Evolutionary conservation across 495 filamentous ascomycete genomes (phyloP).

Genomic region (Talaromyces nanjingensis): DNA sequence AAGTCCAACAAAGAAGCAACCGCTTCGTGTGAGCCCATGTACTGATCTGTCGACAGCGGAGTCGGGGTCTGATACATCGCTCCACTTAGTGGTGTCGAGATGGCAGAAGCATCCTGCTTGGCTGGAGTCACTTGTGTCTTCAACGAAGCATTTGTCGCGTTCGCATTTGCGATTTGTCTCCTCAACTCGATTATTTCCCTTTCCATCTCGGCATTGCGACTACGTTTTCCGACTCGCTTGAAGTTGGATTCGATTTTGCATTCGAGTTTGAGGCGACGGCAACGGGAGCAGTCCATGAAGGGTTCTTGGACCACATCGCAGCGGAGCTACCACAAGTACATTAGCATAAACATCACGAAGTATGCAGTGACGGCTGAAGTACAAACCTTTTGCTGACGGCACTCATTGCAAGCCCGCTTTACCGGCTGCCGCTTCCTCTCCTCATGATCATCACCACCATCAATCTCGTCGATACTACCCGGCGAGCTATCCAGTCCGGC

Average conservation of each 20-base stretch:
- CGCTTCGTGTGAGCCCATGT: slow-evolving; percentile 79
- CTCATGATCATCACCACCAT: slow-evolving; percentile 48
- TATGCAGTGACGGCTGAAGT: background rate
- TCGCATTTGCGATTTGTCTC: slow-evolving; percentile 57
- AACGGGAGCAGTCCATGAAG: slow-evolving; percentile 73
- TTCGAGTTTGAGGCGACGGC: slow-evolving; percentile 74
- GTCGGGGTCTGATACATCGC: slow-evolving; percentile 39
- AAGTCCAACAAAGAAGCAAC: slow-evolving; percentile 77
- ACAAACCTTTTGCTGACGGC: slow-evolving; percentile 82
- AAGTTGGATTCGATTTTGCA: slow-evolving; percentile 95
- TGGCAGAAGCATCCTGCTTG: slow-evolving; percentile 45
- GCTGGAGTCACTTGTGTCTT: slow-evolving; percentile 43
- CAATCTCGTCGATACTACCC: slow-evolving; percentile 62
- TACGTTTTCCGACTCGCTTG: slow-evolving; percentile 86
- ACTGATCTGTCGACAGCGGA: slow-evolving; percentile 43
- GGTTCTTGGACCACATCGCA: slow-evolving; percentile 89
- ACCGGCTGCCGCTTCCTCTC: slow-evolving; percentile 65
- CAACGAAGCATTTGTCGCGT: slow-evolving; percentile 34
- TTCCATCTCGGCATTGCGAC: slow-evolving; percentile 89
- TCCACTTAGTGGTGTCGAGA: slow-evolving; percentile 41
- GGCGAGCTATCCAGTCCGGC: slow-evolving; percentile 59
- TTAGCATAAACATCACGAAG: background rate
- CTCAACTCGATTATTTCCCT: slow-evolving; percentile 51
- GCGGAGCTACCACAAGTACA: slow-evolving; percentile 37
- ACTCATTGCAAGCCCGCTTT: slow-evolving; percentile 91